Evolutionary conservation across 106 monocot genomes (phyloP), one percentile per base, ranked within the genome.

Genomic region (Allium cepa): DNA sequence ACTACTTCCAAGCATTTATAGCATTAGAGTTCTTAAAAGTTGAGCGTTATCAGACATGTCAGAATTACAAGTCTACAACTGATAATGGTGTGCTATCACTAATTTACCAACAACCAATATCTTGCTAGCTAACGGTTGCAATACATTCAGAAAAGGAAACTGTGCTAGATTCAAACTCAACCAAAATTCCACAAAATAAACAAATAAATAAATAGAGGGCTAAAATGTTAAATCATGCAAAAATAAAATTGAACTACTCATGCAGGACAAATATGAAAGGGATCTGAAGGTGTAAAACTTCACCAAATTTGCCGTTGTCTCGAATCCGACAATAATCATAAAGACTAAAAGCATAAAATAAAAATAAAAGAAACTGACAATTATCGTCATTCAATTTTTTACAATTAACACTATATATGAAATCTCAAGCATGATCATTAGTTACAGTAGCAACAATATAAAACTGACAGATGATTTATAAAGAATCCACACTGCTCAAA

Each of bases 341-440:
- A 67, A 36, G 36, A 36, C 4, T 36, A 36, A 36, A 36, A 1
- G 36, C 3, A 36, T 5, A 36, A 36, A 36, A 36, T 36, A 36
- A 36, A 36, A 1, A 36, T 1, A 36, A 36, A 36, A 67, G 12
- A 52, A 26, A 8, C 8, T 26, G 4, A 27, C 53, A 67, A 67
- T 26, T 53, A 67, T 56, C 56, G 4, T 53, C 67, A 67, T 12
- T 3, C 4, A 9, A n/a, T 52, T 53, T 26, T 13, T 52, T 67
- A n/a, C 26, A 67, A 67, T 26, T 53, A 27, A 13, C 26, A 53
- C 17, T 51, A 26, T 22, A 10, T 27, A 17, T 51, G 51, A 53
- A 67, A 67, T 67, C 67, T 53, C 27, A 3, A 67, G 52, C 11
- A 26, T 26, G 26, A 67, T 67, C 26, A 67, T 67, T 67, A 53